A percentile compares a stretch with the other conserved stretches of the same genome.
Evolutionary conservation across 1,139 yeast genomes (phyloP).

Genomic region (Candida tetrigidarum): DNA sequence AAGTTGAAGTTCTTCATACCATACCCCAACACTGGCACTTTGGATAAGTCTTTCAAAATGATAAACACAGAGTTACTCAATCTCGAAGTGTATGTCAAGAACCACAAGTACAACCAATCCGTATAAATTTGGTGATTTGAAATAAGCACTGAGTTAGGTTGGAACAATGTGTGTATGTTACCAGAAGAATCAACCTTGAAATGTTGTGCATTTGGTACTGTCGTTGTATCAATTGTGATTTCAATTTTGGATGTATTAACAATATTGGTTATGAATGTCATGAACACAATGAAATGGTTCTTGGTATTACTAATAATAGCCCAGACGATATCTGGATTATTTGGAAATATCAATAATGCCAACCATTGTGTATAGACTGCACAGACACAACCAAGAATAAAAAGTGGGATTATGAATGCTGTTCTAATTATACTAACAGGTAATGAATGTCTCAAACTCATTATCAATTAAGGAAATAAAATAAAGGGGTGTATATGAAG

Average conservation of each 20-base stretch:
- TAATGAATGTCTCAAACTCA: conserved; percentile 19
- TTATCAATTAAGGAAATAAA: neutral
- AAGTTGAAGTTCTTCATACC: conserved; percentile 87
- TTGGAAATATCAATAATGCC: conserved; percentile 30
- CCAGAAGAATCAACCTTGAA: conserved; percentile 27
- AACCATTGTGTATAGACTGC: conserved; percentile 47
- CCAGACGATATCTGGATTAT: conserved; percentile 31
- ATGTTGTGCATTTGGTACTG: conserved; percentile 23
- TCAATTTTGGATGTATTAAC: conserved; percentile 46
- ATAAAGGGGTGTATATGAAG: too few species aligned
- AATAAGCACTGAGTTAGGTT: conserved; percentile 62
- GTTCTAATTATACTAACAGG: conserved; percentile 34
- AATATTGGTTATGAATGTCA: conserved; percentile 46
- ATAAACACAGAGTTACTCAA: conserved; percentile 71
- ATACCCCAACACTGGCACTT: conserved; percentile 78
- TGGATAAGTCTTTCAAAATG: conserved; percentile 75
- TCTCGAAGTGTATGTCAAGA: conserved; percentile 70
- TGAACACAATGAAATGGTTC: conserved; percentile 50
- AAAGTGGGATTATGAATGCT: conserved; percentile 32
- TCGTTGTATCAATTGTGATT: conserved; percentile 41
- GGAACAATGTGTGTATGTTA: conserved; percentile 34
- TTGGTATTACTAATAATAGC: conserved; percentile 52
- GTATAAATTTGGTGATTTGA: conserved; percentile 93
- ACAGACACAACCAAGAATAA: conserved; percentile 50
- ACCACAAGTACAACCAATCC: conserved; percentile 96